These are phyloP conservation scores for Aspergillus neoniger DNA, from an alignment of 2,329 filamentous ascomycete genomes.

Conservation along the genomic window DNA sequence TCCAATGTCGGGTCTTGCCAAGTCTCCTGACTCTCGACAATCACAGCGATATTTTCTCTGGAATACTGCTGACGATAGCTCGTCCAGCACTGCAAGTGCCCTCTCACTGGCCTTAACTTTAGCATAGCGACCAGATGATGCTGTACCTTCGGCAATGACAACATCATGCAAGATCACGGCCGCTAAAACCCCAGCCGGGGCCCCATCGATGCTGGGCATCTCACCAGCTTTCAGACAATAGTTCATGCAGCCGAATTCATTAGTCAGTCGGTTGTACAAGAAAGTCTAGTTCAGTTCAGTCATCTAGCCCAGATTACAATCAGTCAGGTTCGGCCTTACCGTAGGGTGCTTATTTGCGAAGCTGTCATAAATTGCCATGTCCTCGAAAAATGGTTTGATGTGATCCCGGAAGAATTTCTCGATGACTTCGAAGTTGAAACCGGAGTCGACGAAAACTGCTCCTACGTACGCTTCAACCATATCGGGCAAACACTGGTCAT, in stretches of 20 bases:
- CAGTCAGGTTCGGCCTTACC: constrained; percentile 31
- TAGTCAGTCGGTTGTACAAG: constrained; percentile 64
- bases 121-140: constrained; percentile 69
- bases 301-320: neutral
- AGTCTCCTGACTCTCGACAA: constrained; percentile 49
- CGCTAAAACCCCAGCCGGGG: constrained; percentile 59
- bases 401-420: constrained; percentile 74
- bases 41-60: constrained; percentile 62
- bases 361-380: constrained; percentile 84
- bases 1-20: constrained; percentile 24
- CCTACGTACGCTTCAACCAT: constrained; percentile 87
- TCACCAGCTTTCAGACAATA: constrained; percentile 53
- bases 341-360: constrained; percentile 86
- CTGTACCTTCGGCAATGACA: constrained; percentile 63
- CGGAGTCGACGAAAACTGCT: constrained; percentile 86
- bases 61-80: constrained; percentile 60
- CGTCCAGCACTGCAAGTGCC: constrained; percentile 48
- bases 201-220: constrained; percentile 49
- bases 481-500: constrained; percentile 67
- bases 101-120: constrained; percentile 58
- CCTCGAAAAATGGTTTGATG: constrained; percentile 74
- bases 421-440: constrained; percentile 74
- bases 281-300: constrained; percentile 54
- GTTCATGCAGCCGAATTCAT: constrained; percentile 65
- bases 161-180: constrained; percentile 75